Evolutionary conservation across 305 asterid species (phyloP).

Genomic region (Salvia sclarea): DNA sequence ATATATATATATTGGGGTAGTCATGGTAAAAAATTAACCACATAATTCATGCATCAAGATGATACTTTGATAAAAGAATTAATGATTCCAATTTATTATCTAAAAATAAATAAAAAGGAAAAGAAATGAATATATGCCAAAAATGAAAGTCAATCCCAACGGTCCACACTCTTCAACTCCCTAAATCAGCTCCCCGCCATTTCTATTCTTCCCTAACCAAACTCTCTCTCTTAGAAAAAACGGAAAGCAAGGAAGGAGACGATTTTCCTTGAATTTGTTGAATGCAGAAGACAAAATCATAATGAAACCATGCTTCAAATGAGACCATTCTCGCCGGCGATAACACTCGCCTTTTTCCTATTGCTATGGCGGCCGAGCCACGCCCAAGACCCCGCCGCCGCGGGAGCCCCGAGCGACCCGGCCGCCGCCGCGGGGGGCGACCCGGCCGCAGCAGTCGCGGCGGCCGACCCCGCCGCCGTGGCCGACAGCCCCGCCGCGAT

Average conservation of each 20-base stretch:
- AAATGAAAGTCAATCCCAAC: conserved; percentile 36
- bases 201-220: conserved; percentile 59
- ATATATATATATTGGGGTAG: no score
- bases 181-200: conserved; percentile 84
- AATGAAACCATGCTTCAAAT: conserved; percentile 37
- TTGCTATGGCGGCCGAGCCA: conserved; percentile 23
- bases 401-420: not conserved
- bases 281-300: conserved; percentile 1
- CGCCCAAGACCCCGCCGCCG: conserved; percentile 30
- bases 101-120: not conserved
- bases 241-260: not conserved
- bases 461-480: not conserved
- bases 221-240: conserved; percentile 25
- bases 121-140: not conserved
- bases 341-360: conserved; percentile 16
- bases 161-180: conserved; percentile 41
- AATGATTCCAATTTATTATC: no score
- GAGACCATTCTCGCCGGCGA: conserved; percentile 13
- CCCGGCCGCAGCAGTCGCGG: not conserved
- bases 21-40: no score
- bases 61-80: no score
- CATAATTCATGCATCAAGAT: no score
- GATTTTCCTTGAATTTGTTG: not conserved
- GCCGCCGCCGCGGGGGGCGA: no score
- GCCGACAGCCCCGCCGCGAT: conserved; percentile 43